phyloP scores from a whole-genome alignment of 257 asterid genomes.

The Eucommia ulmoides region DNA sequence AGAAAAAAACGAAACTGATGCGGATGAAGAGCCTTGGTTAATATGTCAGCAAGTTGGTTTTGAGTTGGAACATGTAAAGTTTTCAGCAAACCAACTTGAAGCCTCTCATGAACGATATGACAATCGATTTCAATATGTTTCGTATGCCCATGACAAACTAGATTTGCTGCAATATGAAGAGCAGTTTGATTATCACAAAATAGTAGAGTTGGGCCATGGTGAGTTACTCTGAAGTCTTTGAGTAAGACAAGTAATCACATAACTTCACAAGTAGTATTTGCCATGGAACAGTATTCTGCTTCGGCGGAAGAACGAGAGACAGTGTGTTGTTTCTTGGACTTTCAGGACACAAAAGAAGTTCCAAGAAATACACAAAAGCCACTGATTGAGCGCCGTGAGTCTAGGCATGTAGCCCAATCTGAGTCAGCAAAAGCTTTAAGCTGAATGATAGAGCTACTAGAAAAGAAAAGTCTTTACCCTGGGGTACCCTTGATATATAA shows the following conservation, averaged over 20 bases:
- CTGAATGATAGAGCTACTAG: not conserved
- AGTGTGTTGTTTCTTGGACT: not conserved
- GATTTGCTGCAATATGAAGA: not conserved
- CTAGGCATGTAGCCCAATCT: not conserved
- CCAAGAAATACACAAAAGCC: not conserved
- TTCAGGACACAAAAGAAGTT: not conserved
- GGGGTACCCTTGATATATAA: not conserved
- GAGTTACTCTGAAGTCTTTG: not conserved
- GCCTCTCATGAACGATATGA: not conserved
- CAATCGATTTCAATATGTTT: not conserved
- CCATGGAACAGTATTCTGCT: not conserved
- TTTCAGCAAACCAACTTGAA: not conserved
- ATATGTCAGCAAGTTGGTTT: not conserved
- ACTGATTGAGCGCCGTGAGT: not conserved
- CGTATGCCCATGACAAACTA: not conserved
- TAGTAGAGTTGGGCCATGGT: not conserved
- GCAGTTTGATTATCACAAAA: not conserved
- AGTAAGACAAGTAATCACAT: not conserved
- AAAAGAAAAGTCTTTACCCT: not conserved
- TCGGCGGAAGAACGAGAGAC: not conserved
- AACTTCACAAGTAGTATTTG: not conserved
- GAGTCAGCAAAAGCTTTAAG: not conserved
- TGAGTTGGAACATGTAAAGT: not conserved
- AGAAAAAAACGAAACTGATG: not conserved
- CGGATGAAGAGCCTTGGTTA: not conserved